Percentiles rank a stretch among this genome's conserved stretches.
Conservation (phyloP, 2,329 filamentous ascomycete genomes). For the Venturia pyrina region DNA sequence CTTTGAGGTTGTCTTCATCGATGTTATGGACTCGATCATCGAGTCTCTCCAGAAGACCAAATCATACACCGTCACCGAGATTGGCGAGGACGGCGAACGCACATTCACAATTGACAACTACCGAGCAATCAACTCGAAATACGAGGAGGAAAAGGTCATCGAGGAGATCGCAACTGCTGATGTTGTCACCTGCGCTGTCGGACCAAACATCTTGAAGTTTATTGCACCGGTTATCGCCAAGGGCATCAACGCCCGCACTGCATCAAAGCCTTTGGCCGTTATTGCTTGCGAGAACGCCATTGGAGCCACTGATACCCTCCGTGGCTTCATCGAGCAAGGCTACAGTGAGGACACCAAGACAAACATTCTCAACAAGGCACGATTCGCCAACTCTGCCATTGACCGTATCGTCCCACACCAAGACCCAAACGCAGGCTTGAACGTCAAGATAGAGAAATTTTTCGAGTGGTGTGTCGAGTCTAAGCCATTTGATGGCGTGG, state of each 20-base stretch:
- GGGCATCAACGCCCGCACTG: constrained; percentile 69
- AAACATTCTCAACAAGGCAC: constrained; percentile 62
- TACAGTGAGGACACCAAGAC: constrained; percentile 57
- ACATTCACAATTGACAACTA: constrained; percentile 87
- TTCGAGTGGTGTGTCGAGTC: constrained; percentile 97
- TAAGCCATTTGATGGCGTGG: constrained; percentile 65
- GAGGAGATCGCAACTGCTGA: constrained; percentile 81
- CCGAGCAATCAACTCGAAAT: constrained; percentile 90
- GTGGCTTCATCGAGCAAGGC: constrained; percentile 52
- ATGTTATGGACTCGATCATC: constrained; percentile 81
- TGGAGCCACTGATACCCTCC: constrained; percentile 82
- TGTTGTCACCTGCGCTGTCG: constrained; percentile 91
- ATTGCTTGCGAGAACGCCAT: constrained; percentile 99
- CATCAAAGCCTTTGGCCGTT: constrained; percentile 63
- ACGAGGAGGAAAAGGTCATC: constrained; percentile 69
- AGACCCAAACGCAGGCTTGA: constrained; percentile 65
- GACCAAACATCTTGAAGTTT: constrained; percentile 91
- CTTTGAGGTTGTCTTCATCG: constrained; percentile 92
- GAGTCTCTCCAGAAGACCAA: constrained; percentile 63
- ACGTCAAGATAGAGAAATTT: constrained; percentile 96
- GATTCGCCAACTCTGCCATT: constrained; percentile 95
- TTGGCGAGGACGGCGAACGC: constrained; percentile 71
- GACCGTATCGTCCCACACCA: constrained; percentile 96
- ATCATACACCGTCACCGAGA: constrained; percentile 87
- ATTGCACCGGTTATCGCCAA: constrained; percentile 93